These are phyloP conservation scores for Mycosarcoma maydis DNA, from an alignment of 1,284 basidiomycete genomes.

Conservation along the genomic window DNA sequence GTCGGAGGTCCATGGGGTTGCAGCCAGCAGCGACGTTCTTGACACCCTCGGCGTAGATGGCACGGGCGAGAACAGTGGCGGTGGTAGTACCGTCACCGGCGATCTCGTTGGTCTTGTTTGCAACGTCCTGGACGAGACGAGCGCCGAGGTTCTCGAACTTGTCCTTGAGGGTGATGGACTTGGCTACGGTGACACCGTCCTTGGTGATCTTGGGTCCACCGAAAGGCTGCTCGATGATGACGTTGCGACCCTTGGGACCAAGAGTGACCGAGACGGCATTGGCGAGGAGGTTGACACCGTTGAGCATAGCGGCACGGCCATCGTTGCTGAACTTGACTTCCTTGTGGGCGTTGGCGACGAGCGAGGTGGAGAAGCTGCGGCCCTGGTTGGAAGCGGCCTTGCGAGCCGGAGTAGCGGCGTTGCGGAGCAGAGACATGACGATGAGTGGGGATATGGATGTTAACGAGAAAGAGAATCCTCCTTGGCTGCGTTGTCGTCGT, in stretches of 20 bases:
- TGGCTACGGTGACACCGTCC: slow-evolving; percentile 98
- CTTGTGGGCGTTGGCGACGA: slow-evolving; percentile 72
- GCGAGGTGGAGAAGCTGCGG: slow-evolving; percentile 53
- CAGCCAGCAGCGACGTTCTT: slow-evolving; percentile 99
- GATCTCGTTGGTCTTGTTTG: slow-evolving; percentile 94
- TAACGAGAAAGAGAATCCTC: slow-evolving; percentile 11
- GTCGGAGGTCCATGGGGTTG: slow-evolving; percentile 98
- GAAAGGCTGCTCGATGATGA: slow-evolving; percentile 97
- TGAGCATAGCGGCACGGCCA: slow-evolving; percentile 89
- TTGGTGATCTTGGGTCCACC: slow-evolving; percentile 98
- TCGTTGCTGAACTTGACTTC: slow-evolving; percentile 97
- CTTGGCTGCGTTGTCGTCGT: slow-evolving; percentile 6
- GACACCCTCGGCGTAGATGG: slow-evolving; percentile 97
- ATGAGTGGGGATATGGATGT: not conserved
- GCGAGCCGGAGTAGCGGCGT: slow-evolving; percentile 45
- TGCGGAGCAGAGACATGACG: slow-evolving; percentile 58
- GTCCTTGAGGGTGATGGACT: slow-evolving; percentile 92
- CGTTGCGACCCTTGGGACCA: slow-evolving; percentile 97
- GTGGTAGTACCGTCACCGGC: slow-evolving; percentile 99
- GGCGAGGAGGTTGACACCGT: slow-evolving; percentile 94
- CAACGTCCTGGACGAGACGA: slow-evolving; percentile 94
- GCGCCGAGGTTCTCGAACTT: slow-evolving; percentile 99
- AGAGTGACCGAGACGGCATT: slow-evolving; percentile 81
- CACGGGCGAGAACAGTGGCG: slow-evolving; percentile 93
- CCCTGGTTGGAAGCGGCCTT: slow-evolving; percentile 47